These are phyloP conservation scores for Isatis lusitanica DNA, from an alignment of 441 rosid genomes.

Conservation along the genomic window DNA sequence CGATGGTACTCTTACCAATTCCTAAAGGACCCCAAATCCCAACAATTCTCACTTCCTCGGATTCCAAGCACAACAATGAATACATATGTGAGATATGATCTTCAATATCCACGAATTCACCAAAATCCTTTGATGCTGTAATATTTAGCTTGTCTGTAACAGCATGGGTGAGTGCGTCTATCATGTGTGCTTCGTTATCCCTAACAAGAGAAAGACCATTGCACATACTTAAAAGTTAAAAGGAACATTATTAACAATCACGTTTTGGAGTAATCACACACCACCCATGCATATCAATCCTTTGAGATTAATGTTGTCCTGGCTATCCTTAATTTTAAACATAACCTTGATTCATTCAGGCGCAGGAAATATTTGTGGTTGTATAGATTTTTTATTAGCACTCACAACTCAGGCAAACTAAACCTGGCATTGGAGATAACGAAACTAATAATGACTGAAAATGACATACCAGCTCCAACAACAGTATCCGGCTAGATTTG, in stretches of 20 bases:
- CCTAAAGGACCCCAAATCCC: not conserved
- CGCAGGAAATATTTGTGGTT: too few species aligned
- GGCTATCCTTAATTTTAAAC: too few species aligned
- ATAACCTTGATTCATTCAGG: too few species aligned
- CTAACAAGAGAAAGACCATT: not conserved
- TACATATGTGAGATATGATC: not conserved
- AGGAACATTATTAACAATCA: not conserved
- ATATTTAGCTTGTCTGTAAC: not conserved
- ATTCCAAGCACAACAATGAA: not conserved
- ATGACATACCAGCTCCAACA: not conserved
- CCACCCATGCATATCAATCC: not conserved
- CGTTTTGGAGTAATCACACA: not conserved
- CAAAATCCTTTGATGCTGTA: not conserved
- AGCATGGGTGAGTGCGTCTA: not conserved
- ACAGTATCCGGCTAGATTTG: not conserved
- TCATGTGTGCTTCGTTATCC: not conserved
- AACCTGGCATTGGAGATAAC: not conserved
- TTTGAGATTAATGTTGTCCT: not conserved
- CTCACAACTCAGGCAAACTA: not conserved
- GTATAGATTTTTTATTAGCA: not conserved
- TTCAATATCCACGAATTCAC: not conserved
- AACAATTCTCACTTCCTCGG: not conserved
- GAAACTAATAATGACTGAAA: not conserved
- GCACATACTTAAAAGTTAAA: not conserved
- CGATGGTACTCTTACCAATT: not conserved